phyloP scores from a whole-genome alignment of 768 basidiomycete species.

The Trametes cinnabarina region DNA sequence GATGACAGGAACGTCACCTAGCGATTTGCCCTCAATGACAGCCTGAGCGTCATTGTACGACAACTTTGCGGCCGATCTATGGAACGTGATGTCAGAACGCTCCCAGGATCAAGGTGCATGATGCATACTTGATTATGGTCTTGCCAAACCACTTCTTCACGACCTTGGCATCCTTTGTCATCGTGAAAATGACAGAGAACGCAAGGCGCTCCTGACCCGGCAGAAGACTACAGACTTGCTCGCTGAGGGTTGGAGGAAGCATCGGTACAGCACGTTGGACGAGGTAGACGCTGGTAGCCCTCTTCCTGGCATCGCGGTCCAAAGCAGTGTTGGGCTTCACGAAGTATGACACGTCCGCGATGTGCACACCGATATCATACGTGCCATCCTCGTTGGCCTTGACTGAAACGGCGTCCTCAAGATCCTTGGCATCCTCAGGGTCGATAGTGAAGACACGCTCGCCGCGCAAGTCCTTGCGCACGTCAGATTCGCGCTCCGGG shows the following conservation, averaged over 20 bases:
- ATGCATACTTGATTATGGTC: conserved; percentile 78
- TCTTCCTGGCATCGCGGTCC: conserved; percentile 96
- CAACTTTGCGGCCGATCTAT: conserved; percentile 82
- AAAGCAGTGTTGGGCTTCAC: conserved; percentile 94
- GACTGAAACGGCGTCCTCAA: conserved; percentile 94
- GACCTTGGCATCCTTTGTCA: conserved; percentile 78
- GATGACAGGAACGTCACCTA: conserved; percentile 51
- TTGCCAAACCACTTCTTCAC: conserved; percentile 91
- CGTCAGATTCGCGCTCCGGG: conserved; percentile 84
- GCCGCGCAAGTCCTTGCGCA: conserved; percentile 82
- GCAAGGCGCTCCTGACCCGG: conserved; percentile 88
- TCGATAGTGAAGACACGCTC: conserved; percentile 94
- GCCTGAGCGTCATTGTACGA: conserved; percentile 80
- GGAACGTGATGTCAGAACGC: neutral
- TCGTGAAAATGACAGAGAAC: conserved; percentile 86
- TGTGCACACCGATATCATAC: conserved; percentile 90
- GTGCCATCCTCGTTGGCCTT: conserved; percentile 88
- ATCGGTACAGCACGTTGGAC: conserved; percentile 96
- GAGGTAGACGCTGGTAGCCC: conserved; percentile 95
- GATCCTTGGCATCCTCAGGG: conserved; percentile 82
- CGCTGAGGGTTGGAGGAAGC: conserved; percentile 91
- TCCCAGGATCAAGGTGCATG: neutral
- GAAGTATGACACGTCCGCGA: conserved; percentile 95
- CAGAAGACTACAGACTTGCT: conserved; percentile 88
- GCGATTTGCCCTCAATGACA: conserved; percentile 69